A percentile compares a stretch with the other conserved stretches of the same genome.
Evolutionary conservation across 805 yeast genomes (phyloP).

Genomic region (Ogataea kodamae): DNA sequence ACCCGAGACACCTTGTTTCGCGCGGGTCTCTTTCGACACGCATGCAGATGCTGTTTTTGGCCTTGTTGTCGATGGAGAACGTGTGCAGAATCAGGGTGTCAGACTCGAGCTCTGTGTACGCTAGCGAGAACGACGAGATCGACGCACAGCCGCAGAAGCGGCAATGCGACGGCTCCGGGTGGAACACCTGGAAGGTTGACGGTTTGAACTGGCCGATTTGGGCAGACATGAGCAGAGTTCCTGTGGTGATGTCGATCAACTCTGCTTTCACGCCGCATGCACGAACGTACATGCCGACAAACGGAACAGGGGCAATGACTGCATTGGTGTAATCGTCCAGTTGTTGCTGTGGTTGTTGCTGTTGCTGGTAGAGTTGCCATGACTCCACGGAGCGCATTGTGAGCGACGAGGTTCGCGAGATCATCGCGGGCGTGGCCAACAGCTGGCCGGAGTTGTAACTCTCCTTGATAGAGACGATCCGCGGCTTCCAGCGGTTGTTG

Average conservation of each 20-base stretch:
- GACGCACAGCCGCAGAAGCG: conserved; percentile 89
- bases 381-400: conserved; percentile 19
- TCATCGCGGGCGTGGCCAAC: conserved; percentile 37
- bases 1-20: conserved; percentile 86
- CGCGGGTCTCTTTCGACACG: conserved; percentile 92
- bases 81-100: conserved; percentile 68
- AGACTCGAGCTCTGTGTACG: conserved; percentile 59
- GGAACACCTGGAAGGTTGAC: conserved; percentile 63
- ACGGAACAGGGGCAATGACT: conserved; percentile 54
- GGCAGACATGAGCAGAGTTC: conserved; percentile 60
- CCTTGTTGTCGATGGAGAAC: conserved; percentile 64
- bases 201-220: conserved; percentile 60
- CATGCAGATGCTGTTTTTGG: conserved; percentile 76
- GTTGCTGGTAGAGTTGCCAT: conserved; percentile 12
- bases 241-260: conserved; percentile 74
- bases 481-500: conserved; percentile 63
- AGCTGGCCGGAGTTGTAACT: conserved; percentile 42
- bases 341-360: background rate
- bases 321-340: conserved; percentile 16
- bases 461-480: conserved; percentile 46
- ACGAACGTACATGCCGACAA: conserved; percentile 70
- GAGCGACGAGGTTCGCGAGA: conserved; percentile 28
- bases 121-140: conserved; percentile 64
- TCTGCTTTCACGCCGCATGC: conserved; percentile 58
- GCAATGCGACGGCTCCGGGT: conserved; percentile 85